Percentiles rank a stretch among this genome's conserved stretches.
Conservation (phyloP, 2,329 filamentous ascomycete species). For the Trichoderma citrinoviride region DNA sequence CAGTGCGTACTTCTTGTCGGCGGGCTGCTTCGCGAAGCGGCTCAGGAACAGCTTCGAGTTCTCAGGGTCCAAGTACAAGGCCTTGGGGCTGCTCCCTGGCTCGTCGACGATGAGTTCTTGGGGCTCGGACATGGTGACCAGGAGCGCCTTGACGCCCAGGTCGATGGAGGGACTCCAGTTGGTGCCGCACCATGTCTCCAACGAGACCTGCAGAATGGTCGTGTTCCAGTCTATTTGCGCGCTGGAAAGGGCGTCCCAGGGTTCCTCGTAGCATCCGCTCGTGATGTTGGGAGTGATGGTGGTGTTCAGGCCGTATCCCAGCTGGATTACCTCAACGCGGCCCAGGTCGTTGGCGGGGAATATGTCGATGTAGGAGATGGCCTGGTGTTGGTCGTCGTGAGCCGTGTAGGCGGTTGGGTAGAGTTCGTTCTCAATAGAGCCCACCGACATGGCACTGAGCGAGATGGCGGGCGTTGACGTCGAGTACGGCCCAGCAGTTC, state of each 20-base stretch:
- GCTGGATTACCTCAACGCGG: background rate
- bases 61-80: background rate
- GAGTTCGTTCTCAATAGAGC: conserved; percentile 5
- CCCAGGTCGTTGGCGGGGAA: background rate
- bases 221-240: background rate
- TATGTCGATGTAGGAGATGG: background rate
- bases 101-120: background rate
- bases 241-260: background rate
- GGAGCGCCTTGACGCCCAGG: background rate
- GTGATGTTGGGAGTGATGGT: background rate
- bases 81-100: background rate
- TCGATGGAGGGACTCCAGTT: background rate
- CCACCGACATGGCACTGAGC: background rate
- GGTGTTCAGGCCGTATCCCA: background rate
- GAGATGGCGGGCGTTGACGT: background rate
- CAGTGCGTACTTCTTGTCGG: background rate
- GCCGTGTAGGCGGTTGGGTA: background rate
- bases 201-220: background rate
- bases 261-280: background rate
- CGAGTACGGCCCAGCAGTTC: background rate
- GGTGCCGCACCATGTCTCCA: background rate
- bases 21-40: background rate
- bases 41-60: background rate
- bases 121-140: background rate
- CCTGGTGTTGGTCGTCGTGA: background rate